These are phyloP conservation scores for Monosporascus sp. DNA, from an alignment of 2,329 filamentous ascomycete genomes.

Conservation along the genomic window DNA sequence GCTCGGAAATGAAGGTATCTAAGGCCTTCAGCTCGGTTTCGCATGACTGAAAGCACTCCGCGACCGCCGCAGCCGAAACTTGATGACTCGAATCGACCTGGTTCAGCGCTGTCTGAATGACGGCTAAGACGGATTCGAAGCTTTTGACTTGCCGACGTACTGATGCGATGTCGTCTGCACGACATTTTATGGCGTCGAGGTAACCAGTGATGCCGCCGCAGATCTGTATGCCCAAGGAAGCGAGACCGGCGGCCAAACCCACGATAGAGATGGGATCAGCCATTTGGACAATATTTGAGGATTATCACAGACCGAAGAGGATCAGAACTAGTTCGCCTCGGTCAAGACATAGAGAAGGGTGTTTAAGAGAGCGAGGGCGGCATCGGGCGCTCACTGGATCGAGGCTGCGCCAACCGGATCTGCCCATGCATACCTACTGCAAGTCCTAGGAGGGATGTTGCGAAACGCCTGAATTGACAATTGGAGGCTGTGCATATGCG, in stretches of 20 bases:
- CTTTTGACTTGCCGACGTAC: background rate
- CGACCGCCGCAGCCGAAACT: background rate
- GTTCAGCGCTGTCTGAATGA: background rate
- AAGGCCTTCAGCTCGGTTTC: background rate
- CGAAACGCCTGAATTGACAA: too few relatives aligned
- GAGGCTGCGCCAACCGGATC: too few relatives aligned
- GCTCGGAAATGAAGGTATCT: background rate
- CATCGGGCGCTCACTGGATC: too few relatives aligned
- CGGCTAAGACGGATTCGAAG: background rate
- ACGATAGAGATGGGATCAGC: background rate
- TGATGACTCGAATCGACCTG: background rate
- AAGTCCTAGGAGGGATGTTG: too few relatives aligned
- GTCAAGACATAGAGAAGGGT: too few relatives aligned
- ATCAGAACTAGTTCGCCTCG: too few relatives aligned
- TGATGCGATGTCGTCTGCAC: background rate
- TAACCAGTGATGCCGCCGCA: background rate
- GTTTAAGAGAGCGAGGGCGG: too few relatives aligned
- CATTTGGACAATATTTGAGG: background rate
- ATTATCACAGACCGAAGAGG: background rate
- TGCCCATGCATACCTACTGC: too few relatives aligned
- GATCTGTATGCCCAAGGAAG: background rate
- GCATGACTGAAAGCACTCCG: background rate
- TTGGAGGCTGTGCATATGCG: too few relatives aligned
- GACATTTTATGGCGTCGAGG: background rate
- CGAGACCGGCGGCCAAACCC: background rate